Percentiles rank a stretch among this genome's conserved stretches.
These are phyloP conservation scores for Camellia lanceoleosa DNA, from an alignment of 148 eudicot species.

Conservation along the genomic window DNA sequence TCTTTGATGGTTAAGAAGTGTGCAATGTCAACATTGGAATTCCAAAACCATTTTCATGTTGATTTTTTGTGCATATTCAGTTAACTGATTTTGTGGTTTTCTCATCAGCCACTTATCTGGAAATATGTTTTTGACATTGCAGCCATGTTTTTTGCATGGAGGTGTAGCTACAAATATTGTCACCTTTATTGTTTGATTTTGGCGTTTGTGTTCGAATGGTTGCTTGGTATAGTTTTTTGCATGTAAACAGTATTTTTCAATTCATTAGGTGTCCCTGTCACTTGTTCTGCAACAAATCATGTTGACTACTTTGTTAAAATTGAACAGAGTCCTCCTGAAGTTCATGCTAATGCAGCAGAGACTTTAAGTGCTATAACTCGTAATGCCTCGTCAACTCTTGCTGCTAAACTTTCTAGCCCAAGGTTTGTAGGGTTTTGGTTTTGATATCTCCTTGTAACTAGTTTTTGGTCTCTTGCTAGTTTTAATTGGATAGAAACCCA, in stretches of 20 bases:
- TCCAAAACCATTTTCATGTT: not conserved
- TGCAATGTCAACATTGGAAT: not conserved
- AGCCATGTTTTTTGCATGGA: not conserved
- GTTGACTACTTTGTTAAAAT: constrained; percentile 14
- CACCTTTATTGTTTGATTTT: not conserved
- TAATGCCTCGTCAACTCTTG: constrained; percentile 83
- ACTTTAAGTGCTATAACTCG: constrained; percentile 83
- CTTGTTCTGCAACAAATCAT: not conserved
- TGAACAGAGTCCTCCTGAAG: constrained; percentile 83
- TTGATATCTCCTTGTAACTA: not conserved
- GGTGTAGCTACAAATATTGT: constrained; percentile 8
- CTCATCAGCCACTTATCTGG: not conserved
- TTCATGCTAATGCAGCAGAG: constrained; percentile 96
- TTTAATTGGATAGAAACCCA: constrained; percentile 5
- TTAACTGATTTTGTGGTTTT: not conserved
- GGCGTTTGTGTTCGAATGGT: too few relatives aligned
- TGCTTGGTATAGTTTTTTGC: too few relatives aligned
- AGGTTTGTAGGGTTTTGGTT: constrained; percentile 46
- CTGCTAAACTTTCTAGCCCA: constrained; percentile 81
- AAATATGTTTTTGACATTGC: not conserved
- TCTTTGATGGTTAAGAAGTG: not conserved
- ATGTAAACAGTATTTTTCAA: too few relatives aligned
- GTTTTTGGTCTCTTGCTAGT: not conserved
- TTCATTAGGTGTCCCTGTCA: too few relatives aligned
- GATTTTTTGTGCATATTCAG: not conserved